Percentiles rank a stretch among this genome's conserved stretches.
Evolutionary conservation across 768 basidiomycete genomes (phyloP).

Genomic region (Lentinula sp.): DNA sequence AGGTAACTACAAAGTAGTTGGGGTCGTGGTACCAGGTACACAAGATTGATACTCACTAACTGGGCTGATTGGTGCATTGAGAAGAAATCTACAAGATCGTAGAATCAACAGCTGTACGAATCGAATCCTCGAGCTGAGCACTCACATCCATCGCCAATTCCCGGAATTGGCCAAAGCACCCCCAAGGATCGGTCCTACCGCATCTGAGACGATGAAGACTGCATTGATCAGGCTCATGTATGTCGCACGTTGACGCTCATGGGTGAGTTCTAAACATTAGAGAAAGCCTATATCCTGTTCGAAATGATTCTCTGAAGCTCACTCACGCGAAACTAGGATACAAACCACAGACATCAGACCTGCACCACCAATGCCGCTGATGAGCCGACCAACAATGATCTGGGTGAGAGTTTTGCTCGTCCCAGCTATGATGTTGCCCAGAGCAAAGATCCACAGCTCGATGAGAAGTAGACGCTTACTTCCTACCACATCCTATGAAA

Average conservation of each 20-base stretch:
- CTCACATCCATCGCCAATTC: conserved; percentile 23
- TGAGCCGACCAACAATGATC: conserved; percentile 19
- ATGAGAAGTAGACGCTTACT: conserved; percentile 16
- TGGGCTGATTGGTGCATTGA: conserved; percentile 18
- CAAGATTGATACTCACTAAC: conserved; percentile 13
- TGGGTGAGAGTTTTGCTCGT: conserved; percentile 15
- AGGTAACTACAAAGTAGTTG: conserved; percentile 12
- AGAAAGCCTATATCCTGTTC: background rate
- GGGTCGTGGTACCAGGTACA: background rate
- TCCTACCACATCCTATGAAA: conserved; percentile 17
- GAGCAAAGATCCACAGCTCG: conserved; percentile 19
- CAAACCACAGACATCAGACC: conserved; percentile 17
- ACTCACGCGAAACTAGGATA: conserved; percentile 19
- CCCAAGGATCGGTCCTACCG: conserved; percentile 19
- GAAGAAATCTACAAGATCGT: conserved; percentile 14
- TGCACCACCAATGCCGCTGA: conserved; percentile 19
- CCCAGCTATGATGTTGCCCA: conserved; percentile 20
- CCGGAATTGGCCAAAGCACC: conserved; percentile 18
- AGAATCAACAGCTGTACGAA: background rate
- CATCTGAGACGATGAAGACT: conserved; percentile 19
- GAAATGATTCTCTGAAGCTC: background rate
- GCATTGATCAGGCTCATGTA: conserved; percentile 21
- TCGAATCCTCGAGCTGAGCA: background rate
- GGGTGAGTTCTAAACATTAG: conserved; percentile 15
- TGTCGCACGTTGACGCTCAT: conserved; percentile 19